phyloP scores from a whole-genome alignment of 108 stramenopile species.

The Discostella pseudostelligera region DNA sequence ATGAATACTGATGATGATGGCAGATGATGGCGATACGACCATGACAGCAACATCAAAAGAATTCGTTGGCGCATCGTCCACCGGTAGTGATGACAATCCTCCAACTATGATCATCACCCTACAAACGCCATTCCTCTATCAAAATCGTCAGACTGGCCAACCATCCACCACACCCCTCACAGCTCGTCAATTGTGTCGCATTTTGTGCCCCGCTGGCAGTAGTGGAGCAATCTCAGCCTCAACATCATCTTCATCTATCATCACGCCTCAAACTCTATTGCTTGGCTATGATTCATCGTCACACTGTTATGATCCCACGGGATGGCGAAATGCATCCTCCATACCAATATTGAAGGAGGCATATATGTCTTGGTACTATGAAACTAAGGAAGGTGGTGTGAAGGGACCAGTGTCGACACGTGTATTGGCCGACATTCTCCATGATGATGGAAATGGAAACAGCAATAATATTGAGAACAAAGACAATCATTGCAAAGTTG shows the following conservation, averaged over 20 bases:
- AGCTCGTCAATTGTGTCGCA: conserved; percentile 57
- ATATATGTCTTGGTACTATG: conserved; percentile 62
- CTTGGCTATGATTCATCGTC: conserved; percentile 28
- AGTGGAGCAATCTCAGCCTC: no score
- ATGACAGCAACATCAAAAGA: no score
- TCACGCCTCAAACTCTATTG: conserved; percentile 38
- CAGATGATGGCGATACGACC: no score
- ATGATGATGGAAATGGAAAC: conserved; percentile 10
- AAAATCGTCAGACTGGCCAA: conserved; percentile 61
- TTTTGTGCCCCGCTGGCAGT: conserved; percentile 51
- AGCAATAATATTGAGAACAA: conserved; percentile 1
- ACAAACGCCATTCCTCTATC: conserved; percentile 53
- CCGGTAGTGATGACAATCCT: no score
- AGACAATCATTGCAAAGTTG: conserved; percentile 23
- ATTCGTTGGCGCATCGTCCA: no score
- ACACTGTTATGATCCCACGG: conserved; percentile 29
- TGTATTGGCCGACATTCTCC: conserved; percentile 34
- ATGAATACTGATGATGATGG: no score
- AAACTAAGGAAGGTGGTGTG: conserved; percentile 24
- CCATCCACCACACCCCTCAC: conserved; percentile 53
- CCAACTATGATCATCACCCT: conserved; percentile 14
- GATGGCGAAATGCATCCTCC: conserved; percentile 51
- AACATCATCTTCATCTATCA: conserved; percentile 19
- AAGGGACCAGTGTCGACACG: conserved; percentile 57
- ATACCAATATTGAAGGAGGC: conserved; percentile 58